Base-by-base conservation (phyloP, 2,329 filamentous ascomycete species). In the Claviceps sp. region DNA sequence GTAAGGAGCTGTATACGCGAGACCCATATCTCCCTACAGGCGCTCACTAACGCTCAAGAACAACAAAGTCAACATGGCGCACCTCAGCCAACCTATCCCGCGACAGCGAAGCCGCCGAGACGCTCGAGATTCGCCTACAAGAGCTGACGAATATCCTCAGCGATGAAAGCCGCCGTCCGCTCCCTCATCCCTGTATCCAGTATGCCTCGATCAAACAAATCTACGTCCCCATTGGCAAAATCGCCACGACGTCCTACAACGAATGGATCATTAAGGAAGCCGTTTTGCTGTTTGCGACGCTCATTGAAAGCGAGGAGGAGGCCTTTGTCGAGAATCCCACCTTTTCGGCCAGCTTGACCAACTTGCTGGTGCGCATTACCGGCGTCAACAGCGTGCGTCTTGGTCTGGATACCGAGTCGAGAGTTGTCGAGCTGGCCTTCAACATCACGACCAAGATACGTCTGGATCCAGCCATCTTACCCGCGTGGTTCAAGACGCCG, bases 371-470 rank as follows among this genome's bases (percentile, higher is more conserved):
- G 54, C 82, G 84, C 57, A 89, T 91, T 38, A 83, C 86, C 1
- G 84, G 85, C 44, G 77, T 81, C 54, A 87, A 86, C 59, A 84
- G 79, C 62, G 81, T 87, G 55, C 77, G 81, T n/a, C 72, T 90
- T 4, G 82, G 85, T 40, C 77, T 82, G 50, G 87, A 95, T 53
- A 90, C 87, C 11, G 90, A 97, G 66, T 85, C 85, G 9, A 83
- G 89, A 54, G 83, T 97, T 47, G 87, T 97, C 49, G 91, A 98
- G 70, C 72, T 98, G 52, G 79, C 95, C 45, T 98, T 98, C 70
- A 94, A 91, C 56, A 90, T 98, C 58, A 89, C 93, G 20, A 94
- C 93, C 58, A 97, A 97, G 75, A 95, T 98, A 59, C 79, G 93
- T 46, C 73, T 96, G 55, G 85, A 94, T 59, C 90, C 93, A 4